Percentiles rank a stretch among this genome's conserved stretches.
Conservation (phyloP, 345 rosid species). For the Hirschfeldia incana region DNA sequence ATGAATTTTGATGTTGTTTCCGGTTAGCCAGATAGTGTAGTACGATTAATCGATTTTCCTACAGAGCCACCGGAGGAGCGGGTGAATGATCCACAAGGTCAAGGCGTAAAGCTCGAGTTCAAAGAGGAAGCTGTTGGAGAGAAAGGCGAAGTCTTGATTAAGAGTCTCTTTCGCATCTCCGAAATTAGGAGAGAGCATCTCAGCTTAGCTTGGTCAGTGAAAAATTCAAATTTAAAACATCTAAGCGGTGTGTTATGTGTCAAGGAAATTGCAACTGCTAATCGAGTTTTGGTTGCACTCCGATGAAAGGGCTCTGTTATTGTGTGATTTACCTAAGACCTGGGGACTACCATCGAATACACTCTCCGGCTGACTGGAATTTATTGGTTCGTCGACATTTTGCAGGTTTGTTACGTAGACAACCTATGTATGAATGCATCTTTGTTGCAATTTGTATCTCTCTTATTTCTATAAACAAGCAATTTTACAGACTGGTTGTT, state of each 20-base stretch:
- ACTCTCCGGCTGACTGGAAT: constrained; percentile 93
- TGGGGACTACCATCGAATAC: constrained; percentile 94
- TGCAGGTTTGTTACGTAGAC: constrained; percentile 57
- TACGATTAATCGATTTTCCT: no score
- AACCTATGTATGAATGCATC: neutral
- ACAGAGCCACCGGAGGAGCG: no score
- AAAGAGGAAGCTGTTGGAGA: constrained; percentile 47
- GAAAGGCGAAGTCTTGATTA: constrained; percentile 68
- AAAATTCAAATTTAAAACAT: neutral
- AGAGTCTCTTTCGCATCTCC: constrained; percentile 83
- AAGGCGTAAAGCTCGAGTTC: constrained; percentile 8
- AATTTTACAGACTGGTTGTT: constrained; percentile 55
- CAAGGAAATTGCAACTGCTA: neutral
- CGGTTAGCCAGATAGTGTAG: no score
- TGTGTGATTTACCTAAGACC: constrained; percentile 90
- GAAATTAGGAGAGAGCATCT: constrained; percentile 28
- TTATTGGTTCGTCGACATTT: constrained; percentile 80
- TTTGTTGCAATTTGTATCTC: neutral
- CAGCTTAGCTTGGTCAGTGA: constrained; percentile 52
- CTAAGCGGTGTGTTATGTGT: neutral
- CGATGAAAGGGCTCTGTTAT: constrained; percentile 82
- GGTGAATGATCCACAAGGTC: no score
- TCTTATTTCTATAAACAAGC: neutral
- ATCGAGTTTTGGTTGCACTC: constrained; percentile 48
- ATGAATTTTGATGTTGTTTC: no score